Conservation (phyloP, 2,329 filamentous ascomycete species). For the Byssothecium circinans region DNA sequence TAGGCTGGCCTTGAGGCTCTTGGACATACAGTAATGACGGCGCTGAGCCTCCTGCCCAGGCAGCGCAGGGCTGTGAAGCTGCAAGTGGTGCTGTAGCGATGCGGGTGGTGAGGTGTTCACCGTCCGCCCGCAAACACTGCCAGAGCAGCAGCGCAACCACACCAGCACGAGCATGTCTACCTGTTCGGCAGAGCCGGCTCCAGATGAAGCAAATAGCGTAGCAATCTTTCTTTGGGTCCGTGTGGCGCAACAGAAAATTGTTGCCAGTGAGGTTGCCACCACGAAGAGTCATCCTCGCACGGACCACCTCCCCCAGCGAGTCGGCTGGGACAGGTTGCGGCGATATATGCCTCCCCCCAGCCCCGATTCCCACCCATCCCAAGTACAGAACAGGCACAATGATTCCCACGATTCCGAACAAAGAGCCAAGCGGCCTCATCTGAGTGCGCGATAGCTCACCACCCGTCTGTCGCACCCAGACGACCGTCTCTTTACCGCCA, state of each 20-base stretch:
- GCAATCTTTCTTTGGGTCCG: not conserved
- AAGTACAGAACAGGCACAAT: constrained; percentile 23
- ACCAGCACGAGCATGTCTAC: not conserved
- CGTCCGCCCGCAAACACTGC: not conserved
- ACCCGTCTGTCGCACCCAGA: constrained; percentile 1
- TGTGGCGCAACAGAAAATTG: not conserved
- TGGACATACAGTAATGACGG: not conserved
- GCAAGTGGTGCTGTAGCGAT: constrained; percentile 1
- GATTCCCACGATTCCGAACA: constrained; percentile 36
- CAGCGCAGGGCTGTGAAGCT: not conserved
- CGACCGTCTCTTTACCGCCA: constrained; percentile 1
- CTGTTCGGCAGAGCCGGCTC: not conserved
- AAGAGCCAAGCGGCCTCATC: constrained; percentile 31
- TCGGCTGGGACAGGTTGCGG: not conserved
- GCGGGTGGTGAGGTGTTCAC: not conserved
- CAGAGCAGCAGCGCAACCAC: not conserved
- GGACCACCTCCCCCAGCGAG: not conserved
- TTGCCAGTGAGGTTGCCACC: not conserved
- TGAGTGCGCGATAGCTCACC: constrained; percentile 11
- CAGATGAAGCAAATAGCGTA: not conserved
- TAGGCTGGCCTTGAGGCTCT: not conserved
- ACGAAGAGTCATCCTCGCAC: not conserved
- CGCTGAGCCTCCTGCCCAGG: constrained; percentile 5
- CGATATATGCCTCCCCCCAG: not conserved
- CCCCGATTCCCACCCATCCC: not conserved